Percentiles rank a stretch among this genome's conserved stretches.
phyloP scores from a whole-genome alignment of 495 filamentous ascomycete genomes.

The Melanomma pulvis-pyrius region DNA sequence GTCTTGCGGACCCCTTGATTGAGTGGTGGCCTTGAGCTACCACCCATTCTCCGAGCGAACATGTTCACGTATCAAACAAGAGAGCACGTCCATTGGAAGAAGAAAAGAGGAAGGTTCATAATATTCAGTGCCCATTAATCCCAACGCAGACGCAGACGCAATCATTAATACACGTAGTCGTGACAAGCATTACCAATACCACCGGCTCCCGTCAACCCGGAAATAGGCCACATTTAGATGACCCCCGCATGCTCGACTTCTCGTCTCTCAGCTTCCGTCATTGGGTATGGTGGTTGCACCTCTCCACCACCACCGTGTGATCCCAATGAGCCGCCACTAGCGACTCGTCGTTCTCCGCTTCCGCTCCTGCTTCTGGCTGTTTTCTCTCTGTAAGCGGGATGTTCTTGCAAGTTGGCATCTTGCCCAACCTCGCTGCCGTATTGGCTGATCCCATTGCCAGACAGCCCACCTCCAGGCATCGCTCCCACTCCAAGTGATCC shows the following conservation, averaged over 20 bases:
- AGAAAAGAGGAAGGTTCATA: background rate
- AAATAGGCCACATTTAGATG: conserved; percentile 10
- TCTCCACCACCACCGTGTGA: conserved; percentile 26
- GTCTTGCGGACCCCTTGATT: background rate
- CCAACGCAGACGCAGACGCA: background rate
- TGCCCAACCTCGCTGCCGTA: conserved; percentile 30
- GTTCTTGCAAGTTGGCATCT: conserved; percentile 27
- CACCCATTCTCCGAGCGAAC: background rate
- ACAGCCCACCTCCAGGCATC: conserved; percentile 32
- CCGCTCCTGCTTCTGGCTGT: conserved; percentile 33
- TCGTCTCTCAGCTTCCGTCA: conserved; percentile 32
- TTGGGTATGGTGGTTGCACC: conserved; percentile 29
- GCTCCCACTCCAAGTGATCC: conserved; percentile 41
- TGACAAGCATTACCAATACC: conserved; percentile 16
- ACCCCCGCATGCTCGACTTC: conserved; percentile 24
- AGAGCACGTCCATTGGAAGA: background rate
- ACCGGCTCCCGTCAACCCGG: background rate
- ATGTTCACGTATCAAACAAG: background rate
- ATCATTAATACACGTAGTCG: conserved; percentile 19
- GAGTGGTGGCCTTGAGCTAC: background rate
- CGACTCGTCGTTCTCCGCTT: conserved; percentile 19
- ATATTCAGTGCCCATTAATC: conserved; percentile 3
- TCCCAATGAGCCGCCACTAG: conserved; percentile 27
- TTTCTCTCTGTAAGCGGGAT: conserved; percentile 36
- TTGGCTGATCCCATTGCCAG: conserved; percentile 5